Percentiles rank a stretch among this genome's conserved stretches.
Evolutionary conservation across 768 basidiomycete species (phyloP).

Genomic region (Calocybe cyanea): DNA sequence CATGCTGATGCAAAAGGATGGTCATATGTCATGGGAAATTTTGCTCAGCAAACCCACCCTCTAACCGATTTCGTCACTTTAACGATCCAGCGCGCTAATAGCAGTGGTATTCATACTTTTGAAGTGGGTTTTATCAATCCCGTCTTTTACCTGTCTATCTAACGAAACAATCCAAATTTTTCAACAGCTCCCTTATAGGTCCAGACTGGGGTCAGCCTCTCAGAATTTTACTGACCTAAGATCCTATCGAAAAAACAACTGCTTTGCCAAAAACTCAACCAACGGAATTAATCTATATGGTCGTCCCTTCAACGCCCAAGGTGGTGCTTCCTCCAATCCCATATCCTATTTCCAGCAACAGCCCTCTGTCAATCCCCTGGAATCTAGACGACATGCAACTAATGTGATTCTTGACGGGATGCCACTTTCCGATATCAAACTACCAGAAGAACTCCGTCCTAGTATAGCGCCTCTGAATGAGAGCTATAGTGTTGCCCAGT

Average conservation of each 20-base stretch:
- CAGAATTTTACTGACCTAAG: constrained; percentile 44
- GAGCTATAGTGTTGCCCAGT: constrained; percentile 50
- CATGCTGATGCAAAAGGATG: constrained; percentile 32
- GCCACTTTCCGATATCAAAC: constrained; percentile 39
- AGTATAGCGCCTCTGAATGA: constrained; percentile 33
- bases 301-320: constrained; percentile 14
- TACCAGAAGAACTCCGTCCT: constrained; percentile 39
- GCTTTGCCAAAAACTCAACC: constrained; percentile 42
- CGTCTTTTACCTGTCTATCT: constrained; percentile 10
- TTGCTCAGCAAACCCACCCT: constrained; percentile 52
- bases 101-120: constrained; percentile 35
- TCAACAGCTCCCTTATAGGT: constrained; percentile 52
- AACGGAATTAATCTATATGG: constrained; percentile 40
- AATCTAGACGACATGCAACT: constrained; percentile 33
- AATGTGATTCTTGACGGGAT: constrained; percentile 48
- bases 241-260: constrained; percentile 51
- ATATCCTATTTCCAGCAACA: constrained; percentile 38
- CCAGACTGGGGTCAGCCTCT: constrained; percentile 45
- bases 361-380: constrained; percentile 26
- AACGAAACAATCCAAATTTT: not conserved
- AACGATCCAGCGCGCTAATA: constrained; percentile 41
- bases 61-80: constrained; percentile 47
- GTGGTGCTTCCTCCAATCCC: constrained; percentile 19
- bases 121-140: constrained; percentile 29
- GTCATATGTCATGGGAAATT: constrained; percentile 48